A percentile compares a stretch with the other conserved stretches of the same genome.
These are phyloP conservation scores for Chamaecyparis obtusa DNA, from an alignment of 75 land plant genomes.

Conservation along the genomic window DNA sequence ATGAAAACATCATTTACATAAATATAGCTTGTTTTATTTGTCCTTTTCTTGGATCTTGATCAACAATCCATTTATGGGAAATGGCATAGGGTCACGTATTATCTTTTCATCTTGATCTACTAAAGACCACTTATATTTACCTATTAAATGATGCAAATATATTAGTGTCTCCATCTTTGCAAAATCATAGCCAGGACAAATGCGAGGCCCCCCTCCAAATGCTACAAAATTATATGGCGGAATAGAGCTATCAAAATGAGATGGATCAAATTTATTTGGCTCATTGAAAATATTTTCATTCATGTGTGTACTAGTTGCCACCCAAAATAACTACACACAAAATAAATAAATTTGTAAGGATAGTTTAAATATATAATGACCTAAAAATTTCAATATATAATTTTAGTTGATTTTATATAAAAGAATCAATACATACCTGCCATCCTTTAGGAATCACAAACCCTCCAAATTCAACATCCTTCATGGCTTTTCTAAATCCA, in stretches of 20 bases:
- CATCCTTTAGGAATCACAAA: constrained; percentile 68
- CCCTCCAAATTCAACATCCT: constrained; percentile 50
- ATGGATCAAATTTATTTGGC: constrained; percentile 59
- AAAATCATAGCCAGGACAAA: constrained; percentile 66
- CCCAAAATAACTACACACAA: constrained; percentile 35
- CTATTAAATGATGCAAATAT: constrained; percentile 45
- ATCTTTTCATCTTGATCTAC: constrained; percentile 28
- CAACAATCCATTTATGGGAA: background rate
- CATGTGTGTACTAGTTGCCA: constrained; percentile 35
- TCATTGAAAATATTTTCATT: constrained; percentile 39
- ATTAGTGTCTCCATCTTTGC: constrained; percentile 54
- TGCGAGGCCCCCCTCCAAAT: constrained; percentile 69
- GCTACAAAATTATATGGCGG: constrained; percentile 51
- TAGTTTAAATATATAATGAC: background rate
- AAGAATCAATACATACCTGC: constrained; percentile 35
- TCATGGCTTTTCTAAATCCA: constrained; percentile 47
- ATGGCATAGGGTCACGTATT: background rate
- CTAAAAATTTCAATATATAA: too few species aligned
- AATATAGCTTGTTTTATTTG: background rate
- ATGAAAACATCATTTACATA: too few species aligned
- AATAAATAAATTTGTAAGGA: background rate
- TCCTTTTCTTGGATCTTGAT: background rate
- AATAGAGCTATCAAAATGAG: constrained; percentile 38
- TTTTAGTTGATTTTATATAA: background rate
- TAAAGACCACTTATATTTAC: constrained; percentile 37